Evolutionary conservation across 2,329 filamentous ascomycete genomes (phyloP), one percentile per base, ranked within the genome.

Genomic region (Basipetospora chlamydospora): DNA sequence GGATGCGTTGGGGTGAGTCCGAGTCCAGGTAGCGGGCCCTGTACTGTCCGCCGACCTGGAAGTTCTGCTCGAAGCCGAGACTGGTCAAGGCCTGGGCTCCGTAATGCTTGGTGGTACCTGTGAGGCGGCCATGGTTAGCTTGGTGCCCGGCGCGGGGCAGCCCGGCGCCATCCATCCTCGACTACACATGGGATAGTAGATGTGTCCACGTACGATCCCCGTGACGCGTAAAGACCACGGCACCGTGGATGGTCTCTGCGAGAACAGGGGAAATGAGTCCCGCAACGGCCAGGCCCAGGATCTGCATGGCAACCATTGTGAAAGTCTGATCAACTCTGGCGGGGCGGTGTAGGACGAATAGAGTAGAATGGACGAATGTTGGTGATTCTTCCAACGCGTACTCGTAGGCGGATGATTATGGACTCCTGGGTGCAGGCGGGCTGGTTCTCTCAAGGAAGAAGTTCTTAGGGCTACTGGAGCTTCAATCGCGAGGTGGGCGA

Each of bases 71-170:
- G 17, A 53, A 52, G 5, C 53, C 53, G n/a, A 56, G 50, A 23
- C 43, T 48, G n/a, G 53, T 57, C 33, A 57, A 44, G 9, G 44
- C 36, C 40, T 56, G 51, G 22, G 46, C 43, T 12, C 48, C 48
- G 35, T 56, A 57, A 44, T 52, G 51, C 44, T 57, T 57, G 12
- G 54, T 49, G 21, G 49, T 51, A 4, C 54, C 54, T 57, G n/a
- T 9, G 18, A 16, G 26, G 15, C 2, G 5, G 3, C 3, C 8
- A 10, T n/a, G n/a, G n/a, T n/a, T n/a, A n/a, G n/a, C n/a, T n/a
- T n/a, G n/a, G n/a, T n/a, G n/a, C n/a, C n/a, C n/a, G n/a, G n/a
- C n/a, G n/a, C n/a, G n/a, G n/a, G n/a, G n/a, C n/a, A n/a, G n/a
- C n/a, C n/a, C n/a, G n/a, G n/a, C n/a, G n/a, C n/a, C n/a, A n/a